Evolutionary conservation across 2,329 filamentous ascomycete species (phyloP).

Genomic region (Monosporascus sp.): DNA sequence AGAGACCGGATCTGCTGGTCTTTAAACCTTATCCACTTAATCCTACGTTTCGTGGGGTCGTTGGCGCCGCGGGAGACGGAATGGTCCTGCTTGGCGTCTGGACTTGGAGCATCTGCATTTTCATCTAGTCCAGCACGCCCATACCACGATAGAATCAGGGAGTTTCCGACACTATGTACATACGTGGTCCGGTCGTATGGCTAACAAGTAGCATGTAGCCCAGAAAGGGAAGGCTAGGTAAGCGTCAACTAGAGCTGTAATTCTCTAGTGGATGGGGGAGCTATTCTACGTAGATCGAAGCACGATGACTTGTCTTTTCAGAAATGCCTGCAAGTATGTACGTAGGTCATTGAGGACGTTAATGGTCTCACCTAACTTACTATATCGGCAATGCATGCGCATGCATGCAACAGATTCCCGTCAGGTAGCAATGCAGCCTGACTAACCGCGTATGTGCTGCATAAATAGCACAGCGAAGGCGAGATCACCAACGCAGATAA

Average conservation of each 20-base stretch:
- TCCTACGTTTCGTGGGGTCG: background rate
- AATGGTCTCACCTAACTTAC: too few relatives aligned
- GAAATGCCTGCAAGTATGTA: too few relatives aligned
- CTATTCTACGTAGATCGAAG: too few relatives aligned
- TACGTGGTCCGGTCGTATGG: too few relatives aligned
- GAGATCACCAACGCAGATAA: constrained; percentile 1
- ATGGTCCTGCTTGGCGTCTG: background rate
- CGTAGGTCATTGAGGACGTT: too few relatives aligned
- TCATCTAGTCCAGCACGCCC: background rate
- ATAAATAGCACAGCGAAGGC: background rate
- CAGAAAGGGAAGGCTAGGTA: too few relatives aligned
- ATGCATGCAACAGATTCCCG: background rate
- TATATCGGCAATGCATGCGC: too few relatives aligned
- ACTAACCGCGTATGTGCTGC: background rate
- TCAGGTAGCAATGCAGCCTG: background rate
- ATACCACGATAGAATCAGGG: background rate
- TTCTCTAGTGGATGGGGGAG: too few relatives aligned
- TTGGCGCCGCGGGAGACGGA: background rate
- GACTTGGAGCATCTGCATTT: background rate
- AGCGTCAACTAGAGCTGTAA: too few relatives aligned
- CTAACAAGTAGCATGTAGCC: too few relatives aligned
- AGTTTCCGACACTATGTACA: background rate
- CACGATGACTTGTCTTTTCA: too few relatives aligned
- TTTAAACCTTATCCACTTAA: background rate
- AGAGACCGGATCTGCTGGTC: too few relatives aligned